Conservation (phyloP, 495 filamentous ascomycete species). For the Ramalina peruviana region DNA sequence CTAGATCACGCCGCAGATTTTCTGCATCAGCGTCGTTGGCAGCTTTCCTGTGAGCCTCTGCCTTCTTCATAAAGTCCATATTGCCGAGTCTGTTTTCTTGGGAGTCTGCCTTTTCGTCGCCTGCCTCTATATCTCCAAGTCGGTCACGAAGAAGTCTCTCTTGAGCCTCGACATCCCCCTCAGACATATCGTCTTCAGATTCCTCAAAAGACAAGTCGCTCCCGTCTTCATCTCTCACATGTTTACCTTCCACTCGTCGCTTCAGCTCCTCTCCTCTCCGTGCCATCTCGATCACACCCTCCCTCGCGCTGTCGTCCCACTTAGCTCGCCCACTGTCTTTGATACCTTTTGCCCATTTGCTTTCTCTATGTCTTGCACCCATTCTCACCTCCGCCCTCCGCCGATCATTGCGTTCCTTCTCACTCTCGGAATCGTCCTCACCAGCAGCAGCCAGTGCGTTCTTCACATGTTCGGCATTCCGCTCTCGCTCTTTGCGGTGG, state of each 20-base stretch:
- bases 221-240: slow-evolving; percentile 34
- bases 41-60: slow-evolving; percentile 60
- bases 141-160: slow-evolving; percentile 39
- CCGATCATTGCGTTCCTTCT: slow-evolving; percentile 65
- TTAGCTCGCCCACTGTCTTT: slow-evolving; percentile 63
- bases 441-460: slow-evolving; percentile 57
- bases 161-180: slow-evolving; percentile 44
- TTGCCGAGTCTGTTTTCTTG: slow-evolving; percentile 38
- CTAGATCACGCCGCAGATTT: slow-evolving; percentile 58
- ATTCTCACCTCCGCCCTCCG: slow-evolving; percentile 76
- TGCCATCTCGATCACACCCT: slow-evolving; percentile 69
- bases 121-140: slow-evolving; percentile 51
- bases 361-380: slow-evolving; percentile 75
- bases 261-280: slow-evolving; percentile 73
- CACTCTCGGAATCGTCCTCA: slow-evolving; percentile 56
- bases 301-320: slow-evolving; percentile 73
- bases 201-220: slow-evolving; percentile 37
- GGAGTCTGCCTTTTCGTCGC: slow-evolving; percentile 30
- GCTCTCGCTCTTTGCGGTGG: slow-evolving; percentile 73
- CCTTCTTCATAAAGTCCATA: slow-evolving; percentile 89
- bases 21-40: slow-evolving; percentile 73
- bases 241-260: slow-evolving; percentile 70
- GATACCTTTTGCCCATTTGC: slow-evolving; percentile 86
- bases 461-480: slow-evolving; percentile 53
- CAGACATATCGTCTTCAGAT: slow-evolving; percentile 44